Evolutionary conservation across 345 rosid species (phyloP).

Genomic region (Ceriops tagal): DNA sequence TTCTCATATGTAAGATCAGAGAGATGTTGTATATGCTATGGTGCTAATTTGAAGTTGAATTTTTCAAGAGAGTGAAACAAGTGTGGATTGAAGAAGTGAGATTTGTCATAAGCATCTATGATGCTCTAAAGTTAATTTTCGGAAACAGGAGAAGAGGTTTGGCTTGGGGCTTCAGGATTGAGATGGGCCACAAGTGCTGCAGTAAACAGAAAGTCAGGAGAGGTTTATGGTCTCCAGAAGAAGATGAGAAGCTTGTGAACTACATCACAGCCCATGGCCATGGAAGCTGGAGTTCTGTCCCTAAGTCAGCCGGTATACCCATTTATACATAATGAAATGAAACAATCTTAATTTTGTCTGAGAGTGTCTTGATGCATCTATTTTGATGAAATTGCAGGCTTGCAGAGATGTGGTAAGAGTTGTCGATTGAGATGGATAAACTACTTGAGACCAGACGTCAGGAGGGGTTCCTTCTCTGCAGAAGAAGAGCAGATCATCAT

Average conservation of each 20-base stretch:
- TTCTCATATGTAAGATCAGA: neutral
- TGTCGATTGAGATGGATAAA: slow-evolving; percentile 27
- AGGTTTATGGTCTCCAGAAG: slow-evolving; percentile 81
- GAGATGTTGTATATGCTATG: too few relatives aligned
- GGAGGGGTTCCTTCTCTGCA: slow-evolving; percentile 19
- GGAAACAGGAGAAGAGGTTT: neutral
- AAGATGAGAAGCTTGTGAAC: slow-evolving; percentile 60
- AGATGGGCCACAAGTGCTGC: slow-evolving; percentile 70
- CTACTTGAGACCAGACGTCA: slow-evolving; percentile 27
- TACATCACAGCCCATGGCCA: slow-evolving; percentile 61
- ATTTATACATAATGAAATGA: neutral
- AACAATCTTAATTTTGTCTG: too few relatives aligned
- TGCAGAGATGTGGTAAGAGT: slow-evolving; percentile 27
- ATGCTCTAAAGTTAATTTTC: neutral
- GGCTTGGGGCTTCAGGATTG: neutral
- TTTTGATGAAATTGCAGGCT: slow-evolving; percentile 8
- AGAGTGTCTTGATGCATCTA: neutral
- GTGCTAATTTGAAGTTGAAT: too few relatives aligned
- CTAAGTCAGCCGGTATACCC: slow-evolving; percentile 55
- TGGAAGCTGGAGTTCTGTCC: slow-evolving; percentile 81
- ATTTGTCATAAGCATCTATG: neutral
- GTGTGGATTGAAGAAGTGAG: too few relatives aligned
- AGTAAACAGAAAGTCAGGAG: slow-evolving; percentile 67
- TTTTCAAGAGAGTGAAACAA: too few relatives aligned
- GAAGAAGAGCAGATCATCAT: slow-evolving; percentile 26